Evolutionary conservation across 2,329 filamentous ascomycete genomes (phyloP).

Genomic region (Cercospora nicotianae): DNA sequence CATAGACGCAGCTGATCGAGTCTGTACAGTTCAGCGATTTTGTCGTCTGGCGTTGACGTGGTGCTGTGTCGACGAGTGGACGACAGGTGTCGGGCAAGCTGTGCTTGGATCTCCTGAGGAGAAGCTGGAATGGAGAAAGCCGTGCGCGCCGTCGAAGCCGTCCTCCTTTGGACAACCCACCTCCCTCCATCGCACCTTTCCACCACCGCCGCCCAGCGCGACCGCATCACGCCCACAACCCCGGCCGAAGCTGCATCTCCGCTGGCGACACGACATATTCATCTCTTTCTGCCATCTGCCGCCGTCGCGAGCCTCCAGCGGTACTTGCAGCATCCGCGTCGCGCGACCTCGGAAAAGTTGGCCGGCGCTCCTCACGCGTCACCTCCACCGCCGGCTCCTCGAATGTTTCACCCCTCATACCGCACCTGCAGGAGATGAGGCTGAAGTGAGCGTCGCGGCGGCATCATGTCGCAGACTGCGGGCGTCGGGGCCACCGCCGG

Average conservation of each 20-base stretch:
- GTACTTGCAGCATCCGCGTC: conserved; percentile 7
- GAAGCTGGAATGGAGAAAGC: conserved; percentile 2
- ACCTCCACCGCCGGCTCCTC: not conserved
- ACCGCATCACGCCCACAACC: conserved; percentile 13
- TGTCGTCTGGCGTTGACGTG: not conserved
- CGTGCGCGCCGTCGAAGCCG: not conserved
- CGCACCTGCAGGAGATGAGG: conserved; percentile 21
- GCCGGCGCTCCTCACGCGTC: conserved; percentile 10
- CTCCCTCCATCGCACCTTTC: conserved; percentile 3
- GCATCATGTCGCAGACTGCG: conserved; percentile 36
- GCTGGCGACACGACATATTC: conserved; percentile 14
- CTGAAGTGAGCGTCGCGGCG: conserved; percentile 27
- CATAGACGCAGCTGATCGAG: not conserved
- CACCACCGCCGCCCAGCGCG: conserved; percentile 5
- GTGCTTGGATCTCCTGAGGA: not conserved
- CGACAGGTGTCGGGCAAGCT: not conserved
- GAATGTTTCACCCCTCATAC: conserved; percentile 4
- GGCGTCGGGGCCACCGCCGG: conserved; percentile 26
- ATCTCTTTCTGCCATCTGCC: not conserved
- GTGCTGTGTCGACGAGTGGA: not conserved
- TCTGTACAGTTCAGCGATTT: not conserved
- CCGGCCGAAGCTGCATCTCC: conserved; percentile 11
- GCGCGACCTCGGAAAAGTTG: conserved; percentile 19
- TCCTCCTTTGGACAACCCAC: conserved; percentile 9
- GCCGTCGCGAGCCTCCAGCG: not conserved